Conservation (phyloP, 176 grass and related monocot species). For the Eleusine indica region DNA sequence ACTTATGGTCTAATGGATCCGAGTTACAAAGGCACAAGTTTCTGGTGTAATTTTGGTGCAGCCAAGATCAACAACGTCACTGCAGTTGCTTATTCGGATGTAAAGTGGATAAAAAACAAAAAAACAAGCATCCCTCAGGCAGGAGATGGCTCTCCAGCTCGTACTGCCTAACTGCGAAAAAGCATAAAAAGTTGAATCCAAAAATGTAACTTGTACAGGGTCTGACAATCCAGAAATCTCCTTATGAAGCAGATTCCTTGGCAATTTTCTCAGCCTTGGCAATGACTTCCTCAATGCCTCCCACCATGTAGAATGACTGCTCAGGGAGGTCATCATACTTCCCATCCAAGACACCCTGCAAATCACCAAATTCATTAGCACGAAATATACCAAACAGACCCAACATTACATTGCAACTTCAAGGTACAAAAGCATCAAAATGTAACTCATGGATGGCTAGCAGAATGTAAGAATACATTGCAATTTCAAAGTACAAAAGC, state of each 20-base stretch:
- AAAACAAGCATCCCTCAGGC: slow-evolving; percentile 50
- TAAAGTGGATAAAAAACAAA: slow-evolving; percentile 25
- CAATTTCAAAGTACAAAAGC: neutral
- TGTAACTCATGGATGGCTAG: neutral
- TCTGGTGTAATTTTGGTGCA: slow-evolving; percentile 20
- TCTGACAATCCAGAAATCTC: slow-evolving; percentile 27
- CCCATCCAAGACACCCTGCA: slow-evolving; percentile 88
- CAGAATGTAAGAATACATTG: neutral
- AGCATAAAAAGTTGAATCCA: slow-evolving; percentile 49
- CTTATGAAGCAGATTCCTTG: slow-evolving; percentile 72
- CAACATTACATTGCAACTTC: neutral
- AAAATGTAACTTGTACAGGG: slow-evolving; percentile 64
- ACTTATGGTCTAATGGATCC: slow-evolving; percentile 38
- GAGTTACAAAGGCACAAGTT: slow-evolving; percentile 39
- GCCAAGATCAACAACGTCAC: slow-evolving; percentile 40
- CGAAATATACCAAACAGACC: neutral
- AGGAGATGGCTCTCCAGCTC: slow-evolving; percentile 57
- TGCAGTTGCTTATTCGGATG: slow-evolving; percentile 54
- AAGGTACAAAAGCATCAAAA: neutral
- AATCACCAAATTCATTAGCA: neutral
- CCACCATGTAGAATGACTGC: slow-evolving; percentile 96
- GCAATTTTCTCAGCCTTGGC: slow-evolving; percentile 90
- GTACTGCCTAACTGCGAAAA: slow-evolving; percentile 49
- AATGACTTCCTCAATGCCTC: slow-evolving; percentile 92
- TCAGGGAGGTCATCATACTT: slow-evolving; percentile 88